Evolutionary conservation across 2,329 filamentous ascomycete genomes (phyloP).

Genomic region (Alternaria hordeiaustralica): DNA sequence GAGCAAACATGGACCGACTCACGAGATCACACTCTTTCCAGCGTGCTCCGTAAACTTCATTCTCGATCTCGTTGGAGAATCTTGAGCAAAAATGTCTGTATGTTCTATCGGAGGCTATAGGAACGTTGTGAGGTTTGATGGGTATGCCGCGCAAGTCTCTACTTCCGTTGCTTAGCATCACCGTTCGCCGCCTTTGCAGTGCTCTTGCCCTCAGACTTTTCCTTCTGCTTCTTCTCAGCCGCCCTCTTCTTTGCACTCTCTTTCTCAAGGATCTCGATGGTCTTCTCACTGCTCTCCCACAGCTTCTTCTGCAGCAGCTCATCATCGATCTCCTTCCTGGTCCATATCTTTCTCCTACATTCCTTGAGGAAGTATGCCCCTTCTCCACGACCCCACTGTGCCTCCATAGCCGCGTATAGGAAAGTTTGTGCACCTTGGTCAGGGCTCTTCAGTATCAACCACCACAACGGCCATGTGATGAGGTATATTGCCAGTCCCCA

Average conservation of each 20-base stretch:
- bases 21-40: not conserved
- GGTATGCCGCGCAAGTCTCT: not conserved
- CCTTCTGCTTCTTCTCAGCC: conserved; percentile 61
- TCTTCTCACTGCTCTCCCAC: conserved; percentile 83
- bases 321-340: conserved; percentile 76
- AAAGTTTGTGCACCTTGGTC: conserved; percentile 86
- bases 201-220: conserved; percentile 36
- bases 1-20: not conserved
- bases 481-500: conserved; percentile 81
- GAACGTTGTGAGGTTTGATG: not conserved
- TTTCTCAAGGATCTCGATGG: conserved; percentile 83
- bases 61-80: not conserved
- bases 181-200: conserved; percentile 26
- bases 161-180: conserved; percentile 34
- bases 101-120: not conserved
- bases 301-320: conserved; percentile 81
- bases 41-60: not conserved
- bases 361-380: conserved; percentile 86
- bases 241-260: conserved; percentile 70
- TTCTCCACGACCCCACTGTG: conserved; percentile 66
- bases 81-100: not conserved
- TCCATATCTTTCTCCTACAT: conserved; percentile 76
- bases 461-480: conserved; percentile 78
- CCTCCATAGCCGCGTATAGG: conserved; percentile 84
- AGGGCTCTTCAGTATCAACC: conserved; percentile 86